Conservation (phyloP, 2,329 filamentous ascomycete genomes). For the Allantophomopsis lycopodina region DNA sequence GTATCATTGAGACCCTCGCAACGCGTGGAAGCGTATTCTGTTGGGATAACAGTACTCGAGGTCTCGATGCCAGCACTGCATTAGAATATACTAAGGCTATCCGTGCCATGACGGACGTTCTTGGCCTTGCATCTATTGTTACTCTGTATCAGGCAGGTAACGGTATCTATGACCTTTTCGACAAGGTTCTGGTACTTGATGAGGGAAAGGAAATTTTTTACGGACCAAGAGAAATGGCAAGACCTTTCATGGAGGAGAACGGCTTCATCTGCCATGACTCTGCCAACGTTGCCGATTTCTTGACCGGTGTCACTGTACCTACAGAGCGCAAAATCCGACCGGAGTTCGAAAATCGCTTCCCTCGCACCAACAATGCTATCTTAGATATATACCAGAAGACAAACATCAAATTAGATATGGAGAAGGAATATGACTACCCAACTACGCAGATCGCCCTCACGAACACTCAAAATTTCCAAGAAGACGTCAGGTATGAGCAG, state of each 20-base stretch:
- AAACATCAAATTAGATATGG: conserved; percentile 33
- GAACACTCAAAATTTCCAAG: conserved; percentile 33
- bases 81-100: conserved; percentile 43
- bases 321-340: conserved; percentile 49
- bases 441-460: conserved; percentile 28
- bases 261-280: conserved; percentile 50
- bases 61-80: conserved; percentile 56
- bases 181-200: conserved; percentile 57
- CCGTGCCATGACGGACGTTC: conserved; percentile 48
- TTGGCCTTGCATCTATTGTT: conserved; percentile 45
- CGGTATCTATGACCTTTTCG: conserved; percentile 55
- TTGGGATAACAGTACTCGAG: conserved; percentile 56
- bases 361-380: conserved; percentile 29
- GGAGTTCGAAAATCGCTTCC: conserved; percentile 25
- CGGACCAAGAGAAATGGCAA: conserved; percentile 41
- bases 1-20: conserved; percentile 34
- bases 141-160: conserved; percentile 60
- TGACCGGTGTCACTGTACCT: conserved; percentile 52
- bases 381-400: conserved; percentile 36
- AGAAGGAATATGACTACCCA: conserved; percentile 42
- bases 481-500: conserved; percentile 38
- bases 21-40: conserved; percentile 32
- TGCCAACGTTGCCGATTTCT: conserved; percentile 50
- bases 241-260: conserved; percentile 48
- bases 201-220: conserved; percentile 54